Percentiles rank a stretch among this genome's conserved stretches.
Conservation (phyloP, 805 yeast species). For the Debaryomyces prosopidis region DNA sequence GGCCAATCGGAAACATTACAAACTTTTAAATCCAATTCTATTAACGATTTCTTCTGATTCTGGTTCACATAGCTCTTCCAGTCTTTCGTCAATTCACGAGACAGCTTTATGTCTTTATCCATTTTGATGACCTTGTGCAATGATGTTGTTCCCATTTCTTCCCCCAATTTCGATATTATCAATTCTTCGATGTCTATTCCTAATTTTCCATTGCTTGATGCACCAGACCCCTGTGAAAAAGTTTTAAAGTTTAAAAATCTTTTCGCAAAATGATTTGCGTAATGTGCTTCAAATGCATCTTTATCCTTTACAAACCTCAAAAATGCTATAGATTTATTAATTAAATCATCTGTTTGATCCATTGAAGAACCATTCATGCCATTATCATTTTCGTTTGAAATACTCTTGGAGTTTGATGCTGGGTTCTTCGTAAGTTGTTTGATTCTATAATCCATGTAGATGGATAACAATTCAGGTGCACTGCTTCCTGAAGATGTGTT, state of each 20-base stretch:
- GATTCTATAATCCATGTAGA: conserved; percentile 41
- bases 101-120: conserved; percentile 73
- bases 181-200: conserved; percentile 66
- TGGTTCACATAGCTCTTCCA: conserved; percentile 28
- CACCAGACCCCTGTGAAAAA: conserved; percentile 9
- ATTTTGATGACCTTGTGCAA: conserved; percentile 81
- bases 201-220: conserved; percentile 31
- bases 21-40: conserved; percentile 42
- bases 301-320: conserved; percentile 75
- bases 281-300: conserved; percentile 81
- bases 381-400: conserved; percentile 5
- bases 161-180: conserved; percentile 65
- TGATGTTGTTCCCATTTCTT: conserved; percentile 77
- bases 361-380: conserved; percentile 9
- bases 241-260: conserved; percentile 52
- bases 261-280: conserved; percentile 84
- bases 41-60: conserved; percentile 11
- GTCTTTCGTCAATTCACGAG: conserved; percentile 37
- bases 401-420: conserved; percentile 13
- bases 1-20: conserved; percentile 49
- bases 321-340: conserved; percentile 59
- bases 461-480: conserved; percentile 40
- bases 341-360: conserved; percentile 33
- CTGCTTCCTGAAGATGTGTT: conserved; percentile 28
- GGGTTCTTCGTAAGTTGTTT: conserved; percentile 32